Base-by-base conservation (phyloP, 768 basidiomycete genomes). In the Termitomyces titanicus region DNA sequence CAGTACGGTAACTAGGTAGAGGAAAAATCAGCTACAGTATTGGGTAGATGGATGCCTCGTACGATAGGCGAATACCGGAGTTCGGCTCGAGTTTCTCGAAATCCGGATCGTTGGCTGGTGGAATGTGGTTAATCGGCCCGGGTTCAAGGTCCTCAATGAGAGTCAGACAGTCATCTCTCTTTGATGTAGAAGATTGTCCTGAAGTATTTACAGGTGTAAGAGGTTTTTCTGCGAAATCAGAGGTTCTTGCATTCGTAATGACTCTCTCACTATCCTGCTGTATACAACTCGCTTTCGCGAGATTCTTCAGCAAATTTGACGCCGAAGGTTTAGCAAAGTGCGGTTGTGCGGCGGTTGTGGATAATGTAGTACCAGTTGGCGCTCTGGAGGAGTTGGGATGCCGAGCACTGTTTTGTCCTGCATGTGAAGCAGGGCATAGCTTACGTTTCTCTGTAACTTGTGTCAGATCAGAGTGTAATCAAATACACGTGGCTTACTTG, bases 1-100 rank as follows among this genome's bases (percentile, higher is more conserved):
- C 71, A 2, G 66, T 66, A 29, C 96, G 89, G 22, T 88, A 86
- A 37, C 90, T 96, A 66, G 40, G 40, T 63, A 46, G 35, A 54
- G 27, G n/a, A 54, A 25, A n/a, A 24, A 37, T 57, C 40, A 53
- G 47, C 18, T 47, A 50, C 13, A 5, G 12, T 29, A 47, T 34
- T 50, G 18, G 60, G 49, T 17, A 29, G 47, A 50, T 22, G 24
- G 13, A 53, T 44, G 51, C 13, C 22, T 80, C 91, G 55, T 65
- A 97, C 95, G 70, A 77, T 24, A 99, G 77, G 48, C 86, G 79
- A 47, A 98, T 96, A 5, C 87, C 83, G 27, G 94, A 95, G 71
- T 97, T 90, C 1, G 97, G 97, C 67, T 99, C 97, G 5, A 94
- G 67, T 47, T 74, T 80, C 58, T 87, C 76, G 64, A 95, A 99